These are phyloP conservation scores for Arthrobotrys megalospora DNA, from an alignment of 2,329 filamentous ascomycete species.

Conservation along the genomic window DNA sequence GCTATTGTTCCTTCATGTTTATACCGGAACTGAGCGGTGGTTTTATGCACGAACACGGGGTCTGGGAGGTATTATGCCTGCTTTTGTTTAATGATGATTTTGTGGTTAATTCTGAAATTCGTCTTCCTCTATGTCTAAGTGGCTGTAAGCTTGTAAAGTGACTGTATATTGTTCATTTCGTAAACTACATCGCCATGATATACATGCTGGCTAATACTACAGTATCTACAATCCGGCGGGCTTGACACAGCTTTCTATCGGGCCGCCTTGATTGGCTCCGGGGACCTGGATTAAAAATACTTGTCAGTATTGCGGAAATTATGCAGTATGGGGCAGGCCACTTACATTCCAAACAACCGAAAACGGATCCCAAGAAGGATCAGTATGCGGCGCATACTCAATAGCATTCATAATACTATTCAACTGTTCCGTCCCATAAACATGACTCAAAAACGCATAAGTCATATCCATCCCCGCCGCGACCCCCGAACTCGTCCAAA, in stretches of 20 bases:
- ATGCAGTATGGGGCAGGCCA: background rate
- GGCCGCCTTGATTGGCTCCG: background rate
- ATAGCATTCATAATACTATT: conserved; percentile 61
- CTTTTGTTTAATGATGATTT: too few species aligned
- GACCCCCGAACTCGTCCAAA: conserved; percentile 78
- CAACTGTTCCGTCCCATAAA: conserved; percentile 65
- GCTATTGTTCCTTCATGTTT: too few species aligned
- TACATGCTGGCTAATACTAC: background rate
- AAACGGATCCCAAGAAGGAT: conserved; percentile 38
- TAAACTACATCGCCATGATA: too few species aligned
- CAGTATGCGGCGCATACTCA: conserved; percentile 63
- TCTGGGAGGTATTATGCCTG: too few species aligned
- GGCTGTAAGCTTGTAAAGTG: too few species aligned
- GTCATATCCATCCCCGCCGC: conserved; percentile 68
- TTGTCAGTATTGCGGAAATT: background rate
- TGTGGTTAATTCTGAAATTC: too few species aligned
- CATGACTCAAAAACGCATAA: conserved; percentile 67
- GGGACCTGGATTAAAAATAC: background rate
- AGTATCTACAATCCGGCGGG: background rate
- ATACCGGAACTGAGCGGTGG: too few species aligned
- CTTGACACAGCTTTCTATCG: background rate
- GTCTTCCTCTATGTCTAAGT: too few species aligned
- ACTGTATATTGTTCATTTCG: too few species aligned
- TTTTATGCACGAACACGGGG: too few species aligned
- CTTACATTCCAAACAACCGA: conserved; percentile 35